Evolutionary conservation across 371 early-diverging fungal genomes (phyloP).

Genomic region (Mucor circinelloides): DNA sequence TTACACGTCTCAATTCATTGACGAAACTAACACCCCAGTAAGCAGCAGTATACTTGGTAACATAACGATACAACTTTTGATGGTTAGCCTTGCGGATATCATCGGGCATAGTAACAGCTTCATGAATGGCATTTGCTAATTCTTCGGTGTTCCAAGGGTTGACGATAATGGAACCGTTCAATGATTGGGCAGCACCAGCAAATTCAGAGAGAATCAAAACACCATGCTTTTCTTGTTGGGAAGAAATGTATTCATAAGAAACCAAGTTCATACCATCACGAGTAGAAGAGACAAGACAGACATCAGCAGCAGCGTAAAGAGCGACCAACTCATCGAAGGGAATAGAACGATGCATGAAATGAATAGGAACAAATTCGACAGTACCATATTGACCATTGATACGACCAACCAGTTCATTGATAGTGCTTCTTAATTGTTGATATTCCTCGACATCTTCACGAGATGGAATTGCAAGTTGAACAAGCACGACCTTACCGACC

Average conservation of each 20-base stretch:
- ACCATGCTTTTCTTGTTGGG: slow-evolving; percentile 93
- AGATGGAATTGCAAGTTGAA: slow-evolving; percentile 98
- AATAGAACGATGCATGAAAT: slow-evolving; percentile 97
- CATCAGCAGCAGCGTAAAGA: slow-evolving; percentile 95
- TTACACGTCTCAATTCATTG: slow-evolving; percentile 75
- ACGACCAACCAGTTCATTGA: slow-evolving; percentile 95
- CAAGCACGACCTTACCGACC: slow-evolving; percentile 92
- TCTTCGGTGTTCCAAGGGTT: slow-evolving; percentile 99
- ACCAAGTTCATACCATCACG: slow-evolving; percentile 99
- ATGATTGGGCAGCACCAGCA: slow-evolving; percentile 98
- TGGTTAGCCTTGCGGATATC: slow-evolving; percentile 83
- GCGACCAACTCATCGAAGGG: slow-evolving; percentile 95
- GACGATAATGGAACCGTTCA: slow-evolving; percentile 95
- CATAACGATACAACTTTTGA: slow-evolving; percentile 91
- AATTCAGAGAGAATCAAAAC: slow-evolving; percentile 97
- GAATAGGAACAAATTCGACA: slow-evolving; percentile 97
- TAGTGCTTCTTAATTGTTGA: slow-evolving; percentile 84
- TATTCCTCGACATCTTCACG: slow-evolving; percentile 98
- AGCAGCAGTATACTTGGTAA: slow-evolving; percentile 97
- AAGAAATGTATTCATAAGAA: slow-evolving; percentile 97
- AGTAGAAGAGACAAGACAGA: slow-evolving; percentile 96
- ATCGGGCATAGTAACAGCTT: slow-evolving; percentile 92
- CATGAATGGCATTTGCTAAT: slow-evolving; percentile 87
- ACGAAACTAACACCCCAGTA: slow-evolving; percentile 98
- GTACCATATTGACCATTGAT: slow-evolving; percentile 95